Base-by-base conservation (phyloP, 345 rosid genomes). In the Acer yangbiense region DNA sequence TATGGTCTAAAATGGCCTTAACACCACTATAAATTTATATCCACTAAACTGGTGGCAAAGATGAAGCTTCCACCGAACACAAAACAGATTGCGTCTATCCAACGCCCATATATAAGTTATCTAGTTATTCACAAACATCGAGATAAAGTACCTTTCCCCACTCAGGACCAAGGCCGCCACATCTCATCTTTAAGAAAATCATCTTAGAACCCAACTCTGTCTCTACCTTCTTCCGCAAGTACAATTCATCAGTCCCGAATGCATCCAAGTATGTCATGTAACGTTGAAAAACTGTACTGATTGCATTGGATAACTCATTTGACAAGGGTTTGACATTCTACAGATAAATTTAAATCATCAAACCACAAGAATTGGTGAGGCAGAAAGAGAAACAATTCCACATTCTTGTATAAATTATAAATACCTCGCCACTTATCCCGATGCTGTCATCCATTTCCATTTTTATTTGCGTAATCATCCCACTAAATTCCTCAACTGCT, bases 181-280 rank as follows among this genome's bases (percentile, higher is more conserved):
- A 92, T 85, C 99, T 92, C 98, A 96, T 96, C 94, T 96, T 96
- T 81, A 96, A 81, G 91, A 87, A 90, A 73, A 96, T 96, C 98
- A 96, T 92, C 88, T 88, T 94, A 52, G 98, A 86, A 25, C 98
- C 99, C 87, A 96, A 84, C 81, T 96, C 97, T 39, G 79, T 89
- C 93, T 92, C 99, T 46, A 94, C 97, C 83, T 96, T 96, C 91
- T 96, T 95, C 82, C 84, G 81, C 85, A 94, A 83, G 80, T 83
- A 94, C 55, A 80, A 72, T 79, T 94, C 99, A 27, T 90, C 94
- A 73, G 93, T 90, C 63, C 87, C 95, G 79, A 94, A 94, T 25
- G 99, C 79, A 65, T 84, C 92, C 77, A 94, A 69, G 78, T 96
- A 96, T 0, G 83, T 76, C 75, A 81, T 14, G 68, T 96, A 96